Evolutionary conservation across 257 asterid species (phyloP), one percentile per base, ranked within the genome.

Genomic region (Ligustrum vulgare): DNA sequence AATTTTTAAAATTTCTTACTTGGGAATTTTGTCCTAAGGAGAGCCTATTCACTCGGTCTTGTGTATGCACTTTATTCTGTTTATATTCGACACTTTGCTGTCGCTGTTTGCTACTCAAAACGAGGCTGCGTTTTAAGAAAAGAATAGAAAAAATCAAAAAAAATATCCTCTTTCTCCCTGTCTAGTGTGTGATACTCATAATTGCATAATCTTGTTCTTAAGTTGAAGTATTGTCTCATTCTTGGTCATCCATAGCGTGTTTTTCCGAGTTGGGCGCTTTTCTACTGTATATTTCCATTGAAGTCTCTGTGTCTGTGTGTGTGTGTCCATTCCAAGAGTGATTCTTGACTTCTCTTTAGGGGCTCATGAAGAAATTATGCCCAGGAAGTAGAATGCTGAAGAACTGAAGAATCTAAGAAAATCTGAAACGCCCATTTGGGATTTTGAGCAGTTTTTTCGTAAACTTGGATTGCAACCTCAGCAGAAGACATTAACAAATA

Each of bases 51-150:
- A 22, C 25, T 62, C 32, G 23, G 11, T 9, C 8, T 41, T 25
- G 15, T 33, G 70, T 73, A 72, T 51, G 80, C 51, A 79, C 97
- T 91, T 93, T 91, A 91, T 89, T 93, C 92, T 85, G 86, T 87
- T 89, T 87, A 87, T 89, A 87, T 88, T 84, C 83, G 84, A 86
- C 86, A 79, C 90, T 76, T 88, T 86, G 87, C 73, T 81, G 82
- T 83, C 83, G 70, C 85, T 84, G 75, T 77, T 85, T 81, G 81
- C 87, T 86, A 68, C 87, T 84, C 78, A 80, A 87, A 91, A 81
- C 86, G 82, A 88, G 87, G 89, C 83, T 79, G 82, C 66, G 82
- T 85, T 62, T 76, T 63, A 58, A 58, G 70, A 81, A 73, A 72
- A 39, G 10, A 36, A n/a, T n/a, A n/a, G n/a, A n/a, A n/a, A n/a